Evolutionary conservation across 345 rosid genomes (phyloP).

Genomic region (Rhodomyrtus tomentosa): DNA sequence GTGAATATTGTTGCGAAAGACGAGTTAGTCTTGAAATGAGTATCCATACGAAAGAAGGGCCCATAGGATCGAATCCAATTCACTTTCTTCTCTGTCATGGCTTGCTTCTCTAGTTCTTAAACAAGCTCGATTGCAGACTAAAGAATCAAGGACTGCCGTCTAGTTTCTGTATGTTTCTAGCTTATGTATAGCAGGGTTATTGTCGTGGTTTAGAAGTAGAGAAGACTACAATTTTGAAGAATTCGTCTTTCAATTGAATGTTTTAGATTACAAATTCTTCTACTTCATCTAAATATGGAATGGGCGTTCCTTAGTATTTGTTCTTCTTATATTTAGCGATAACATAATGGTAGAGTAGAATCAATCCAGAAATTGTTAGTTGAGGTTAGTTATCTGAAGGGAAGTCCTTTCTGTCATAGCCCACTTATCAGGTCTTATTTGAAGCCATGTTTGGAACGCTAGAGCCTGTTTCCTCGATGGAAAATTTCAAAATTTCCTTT

Average conservation of each 20-base stretch:
- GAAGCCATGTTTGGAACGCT: not conserved
- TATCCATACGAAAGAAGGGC: not conserved
- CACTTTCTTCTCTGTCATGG: not conserved
- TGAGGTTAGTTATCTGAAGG: not conserved
- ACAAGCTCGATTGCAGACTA: not conserved
- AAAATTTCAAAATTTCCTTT: not conserved
- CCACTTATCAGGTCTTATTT: not conserved
- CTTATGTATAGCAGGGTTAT: not conserved
- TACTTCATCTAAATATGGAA: not conserved
- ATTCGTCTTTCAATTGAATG: not conserved
- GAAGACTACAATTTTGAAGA: not conserved
- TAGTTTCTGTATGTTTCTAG: not conserved
- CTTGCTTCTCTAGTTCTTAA: not conserved
- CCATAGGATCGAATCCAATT: not conserved
- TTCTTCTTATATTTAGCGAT: not conserved
- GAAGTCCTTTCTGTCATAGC: not conserved
- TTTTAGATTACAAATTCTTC: not conserved
- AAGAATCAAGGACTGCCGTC: not conserved
- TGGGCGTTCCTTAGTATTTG: not conserved
- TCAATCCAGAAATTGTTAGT: not conserved
- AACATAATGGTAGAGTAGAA: not conserved
- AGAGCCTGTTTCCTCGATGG: not conserved
- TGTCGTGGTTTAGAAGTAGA: not conserved
- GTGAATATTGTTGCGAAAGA: not conserved
- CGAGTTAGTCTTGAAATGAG: not conserved